These are phyloP conservation scores for Venturia carpophila DNA, from an alignment of 2,329 filamentous ascomycete genomes.

Conservation along the genomic window DNA sequence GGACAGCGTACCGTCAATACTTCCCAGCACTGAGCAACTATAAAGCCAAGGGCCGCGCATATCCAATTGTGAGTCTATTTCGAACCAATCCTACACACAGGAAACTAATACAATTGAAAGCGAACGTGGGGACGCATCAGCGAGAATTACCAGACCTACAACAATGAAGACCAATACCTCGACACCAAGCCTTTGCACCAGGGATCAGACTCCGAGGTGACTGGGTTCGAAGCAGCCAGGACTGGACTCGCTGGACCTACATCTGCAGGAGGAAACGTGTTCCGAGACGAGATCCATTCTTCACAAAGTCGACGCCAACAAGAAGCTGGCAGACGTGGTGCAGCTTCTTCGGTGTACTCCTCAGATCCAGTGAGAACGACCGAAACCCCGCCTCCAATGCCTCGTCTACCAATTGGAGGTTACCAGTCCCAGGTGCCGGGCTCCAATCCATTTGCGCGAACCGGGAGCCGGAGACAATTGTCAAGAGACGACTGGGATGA, in stretches of 20 bases:
- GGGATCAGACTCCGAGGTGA: conserved; percentile 6
- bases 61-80: conserved; percentile 37
- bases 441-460: conserved; percentile 7
- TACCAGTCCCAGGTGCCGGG: background rate
- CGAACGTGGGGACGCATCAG: conserved; percentile 16
- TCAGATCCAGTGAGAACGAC: background rate
- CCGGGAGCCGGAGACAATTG: conserved; percentile 1
- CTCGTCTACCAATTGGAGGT: background rate
- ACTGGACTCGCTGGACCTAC: background rate
- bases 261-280: conserved; percentile 9
- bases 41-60: conserved; percentile 51
- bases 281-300: conserved; percentile 13
- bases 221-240: conserved; percentile 1
- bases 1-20: conserved; percentile 50
- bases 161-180: conserved; percentile 7
- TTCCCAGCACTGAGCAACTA: conserved; percentile 49
- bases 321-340: background rate
- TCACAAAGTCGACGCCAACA: conserved; percentile 11
- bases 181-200: conserved; percentile 9
- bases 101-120: background rate
- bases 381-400: conserved; percentile 6
- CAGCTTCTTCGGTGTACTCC: conserved; percentile 12
- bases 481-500: conserved; percentile 18
- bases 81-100: background rate
- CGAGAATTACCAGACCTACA: conserved; percentile 12